Base-by-base conservation (phyloP, 768 basidiomycete species). In the Coprinopsis cinerea region DNA sequence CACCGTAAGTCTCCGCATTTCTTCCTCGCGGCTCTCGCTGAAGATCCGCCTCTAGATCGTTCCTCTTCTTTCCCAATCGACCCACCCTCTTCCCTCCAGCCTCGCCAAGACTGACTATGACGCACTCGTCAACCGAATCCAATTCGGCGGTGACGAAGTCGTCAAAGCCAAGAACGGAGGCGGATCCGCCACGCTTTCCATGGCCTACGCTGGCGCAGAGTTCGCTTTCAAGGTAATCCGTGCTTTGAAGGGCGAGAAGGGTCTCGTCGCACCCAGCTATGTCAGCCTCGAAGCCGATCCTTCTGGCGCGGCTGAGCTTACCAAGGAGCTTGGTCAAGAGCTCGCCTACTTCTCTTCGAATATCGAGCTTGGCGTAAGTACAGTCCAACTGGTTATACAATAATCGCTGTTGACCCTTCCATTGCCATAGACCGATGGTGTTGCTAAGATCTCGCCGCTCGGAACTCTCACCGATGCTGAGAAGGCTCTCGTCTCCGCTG, bases 121-220 rank as follows among this genome's bases (percentile, higher is more conserved):
- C 23, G 68, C 74, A 13, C 77, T 97, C 44, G 74, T 88, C 42
- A 76, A 91, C 49, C 87, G 91, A 57, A 91, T 96, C 59, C 93
- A 95, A 66, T 96, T 89, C 61, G 94, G 94, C 49, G 94, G 93
- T 51, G 94, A 96, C 59, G 94, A 98, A 71, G 94, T 98, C 61
- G 95, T 98, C 65, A 88, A 96, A 72, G 96, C 96, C 37, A 99
- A 99, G 75, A 87, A 91, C 60, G 88, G 87, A 56, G 82, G 84
- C 46, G 96, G 96, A 39, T 93, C 91, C 26, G 94, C 94, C 7
- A 96, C 93, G n/a, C 81, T 95, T 50, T 92, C 90, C 27, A 97
- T 97, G 93, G 92, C 92, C 1, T 92, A 86, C 59, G 90, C 95
- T 45, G 95, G 93, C 51, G 89, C 88, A 44, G 84, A 92, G 68